phyloP scores from a whole-genome alignment of 108 stramenopile genomes.

The Skeletonema marinoi region DNA sequence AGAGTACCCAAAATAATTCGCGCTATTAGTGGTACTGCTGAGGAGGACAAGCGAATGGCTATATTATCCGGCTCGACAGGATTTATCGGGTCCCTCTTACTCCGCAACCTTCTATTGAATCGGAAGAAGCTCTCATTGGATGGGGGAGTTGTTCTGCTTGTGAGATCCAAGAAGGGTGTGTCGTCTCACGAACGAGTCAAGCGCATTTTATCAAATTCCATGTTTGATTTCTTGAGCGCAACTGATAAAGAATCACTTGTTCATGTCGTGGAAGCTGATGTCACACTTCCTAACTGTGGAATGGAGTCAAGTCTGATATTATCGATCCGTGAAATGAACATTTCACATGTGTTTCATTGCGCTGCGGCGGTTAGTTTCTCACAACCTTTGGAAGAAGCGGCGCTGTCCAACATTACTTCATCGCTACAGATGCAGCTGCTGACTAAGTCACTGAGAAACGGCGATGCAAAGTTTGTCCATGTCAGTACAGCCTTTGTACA shows the following conservation, averaged over 20 bases:
- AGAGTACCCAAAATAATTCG: constrained; percentile 11
- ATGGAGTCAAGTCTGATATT: constrained; percentile 41
- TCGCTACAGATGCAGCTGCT: constrained; percentile 66
- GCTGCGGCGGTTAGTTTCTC: constrained; percentile 89
- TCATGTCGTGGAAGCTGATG: constrained; percentile 73
- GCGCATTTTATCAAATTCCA: constrained; percentile 50
- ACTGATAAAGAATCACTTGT: constrained; percentile 57
- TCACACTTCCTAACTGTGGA: constrained; percentile 60
- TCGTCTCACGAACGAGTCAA: constrained; percentile 56
- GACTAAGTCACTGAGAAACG: constrained; percentile 44
- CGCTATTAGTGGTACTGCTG: background rate
- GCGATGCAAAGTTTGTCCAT: constrained; percentile 70
- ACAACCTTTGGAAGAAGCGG: constrained; percentile 74
- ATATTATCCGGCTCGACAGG: constrained; percentile 88
- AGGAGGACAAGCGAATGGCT: constrained; percentile 23
- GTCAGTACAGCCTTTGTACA: constrained; percentile 92
- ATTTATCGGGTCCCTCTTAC: constrained; percentile 80
- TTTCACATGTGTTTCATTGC: constrained; percentile 83
- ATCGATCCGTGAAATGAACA: constrained; percentile 33
- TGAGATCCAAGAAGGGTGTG: constrained; percentile 58
- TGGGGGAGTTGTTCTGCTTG: constrained; percentile 58
- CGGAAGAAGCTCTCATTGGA: constrained; percentile 45
- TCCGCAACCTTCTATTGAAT: constrained; percentile 72
- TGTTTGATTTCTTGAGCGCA: constrained; percentile 69
- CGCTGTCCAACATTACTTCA: constrained; percentile 78